Evolutionary conservation across 2,329 filamentous ascomycete species (phyloP), one percentile per base, ranked within the genome.

Genomic region (Claviceps cyperi): DNA sequence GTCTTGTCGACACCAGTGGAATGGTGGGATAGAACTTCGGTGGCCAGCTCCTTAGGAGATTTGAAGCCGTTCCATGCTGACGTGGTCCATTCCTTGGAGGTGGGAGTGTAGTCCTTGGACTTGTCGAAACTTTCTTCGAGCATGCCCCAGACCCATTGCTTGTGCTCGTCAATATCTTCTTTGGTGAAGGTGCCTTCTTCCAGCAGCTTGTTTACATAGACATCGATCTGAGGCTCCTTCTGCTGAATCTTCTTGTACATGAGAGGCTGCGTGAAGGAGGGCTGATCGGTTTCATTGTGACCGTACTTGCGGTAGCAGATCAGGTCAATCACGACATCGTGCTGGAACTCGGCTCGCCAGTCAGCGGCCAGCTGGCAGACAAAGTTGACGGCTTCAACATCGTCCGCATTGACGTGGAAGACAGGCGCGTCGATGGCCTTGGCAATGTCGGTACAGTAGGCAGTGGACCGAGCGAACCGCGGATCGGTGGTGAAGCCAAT

Each of bases 21-120:
- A 60, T 87, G 80, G 71, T 98, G 92, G 47, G 91, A 90, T 48
- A 98, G 76, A 44, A 97, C 82, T 73, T 98, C 92, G 22, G 84
- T 92, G 35, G 91, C 90, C 55, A 98, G 76, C 70, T 98, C 92
- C 76, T 96, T 97, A 61, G 92, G 92, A 35, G 90, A 94, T 75
- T 97, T 97, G 81, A 98, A 97, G 55, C 91, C 91, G 72, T 98
- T 94, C 92, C 92, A 98, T 51, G 92, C 91, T 48, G 90, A 96
- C 8, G 92, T 97, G 59, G 95, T 82, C 92, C 92, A 98, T 71
- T 98, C 92, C 73, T 95, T 94, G 57, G 90, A 86, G 40, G 86
- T 94, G 44, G 92, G 88, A 68, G 91, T 85, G 71, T 98, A 98
- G 62, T 98, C 91, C 71, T 94, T 97, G 70, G 90, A 95, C 70